Base-by-base conservation (phyloP, 345 rosid genomes). In the Balakata baccata region DNA sequence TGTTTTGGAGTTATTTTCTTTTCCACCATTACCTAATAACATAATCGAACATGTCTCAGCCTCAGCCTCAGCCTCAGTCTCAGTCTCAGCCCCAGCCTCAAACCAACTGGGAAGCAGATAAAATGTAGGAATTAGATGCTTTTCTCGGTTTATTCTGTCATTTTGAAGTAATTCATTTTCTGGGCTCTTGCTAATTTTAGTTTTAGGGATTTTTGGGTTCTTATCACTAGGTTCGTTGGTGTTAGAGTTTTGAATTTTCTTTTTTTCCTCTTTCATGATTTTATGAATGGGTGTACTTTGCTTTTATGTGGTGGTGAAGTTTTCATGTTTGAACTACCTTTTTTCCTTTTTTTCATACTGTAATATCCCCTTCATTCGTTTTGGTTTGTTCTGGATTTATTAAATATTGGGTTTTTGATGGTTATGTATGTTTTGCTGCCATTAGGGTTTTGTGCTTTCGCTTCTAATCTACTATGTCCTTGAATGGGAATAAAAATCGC, bases 61-160 rank as follows among this genome's bases (percentile, higher is more conserved):
- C 68, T 29, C 64, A 59, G 64, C 25, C 68, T 18, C 68, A 64
- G 45, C 7, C 67, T 37, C 67, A 63, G 45, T 10, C 67, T 64
- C 68, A 64, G 25, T 2, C 68, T n/a, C 68, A 64, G 60, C 39
- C 71, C 1, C 70, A 49, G 57, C 11, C 98, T 86, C 98, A 91
- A 83, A 90, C 92, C 81, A 93, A 91, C 86, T 93, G 98, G 98
- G 96, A 93, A 90, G 98, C 98, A 77, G 98, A 93, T 91, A 93
- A 93, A 93, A 93, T 93, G 98, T 93, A 81, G 86, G 89, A 68
- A 22, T 66, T 16, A 18, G 6, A 2, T n/a, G 8, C 0, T 43
- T n/a, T n/a, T 64, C n/a, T 45, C 1, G 68, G 7, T n/a, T 45
- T 43, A 13, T 43, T 64, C 7, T 47, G 51, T 9, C 29, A 43